Percentiles rank a stretch among this genome's conserved stretches.
Conservation (phyloP, 2,329 filamentous ascomycete genomes). For the Colletotrichum zoysiae region DNA sequence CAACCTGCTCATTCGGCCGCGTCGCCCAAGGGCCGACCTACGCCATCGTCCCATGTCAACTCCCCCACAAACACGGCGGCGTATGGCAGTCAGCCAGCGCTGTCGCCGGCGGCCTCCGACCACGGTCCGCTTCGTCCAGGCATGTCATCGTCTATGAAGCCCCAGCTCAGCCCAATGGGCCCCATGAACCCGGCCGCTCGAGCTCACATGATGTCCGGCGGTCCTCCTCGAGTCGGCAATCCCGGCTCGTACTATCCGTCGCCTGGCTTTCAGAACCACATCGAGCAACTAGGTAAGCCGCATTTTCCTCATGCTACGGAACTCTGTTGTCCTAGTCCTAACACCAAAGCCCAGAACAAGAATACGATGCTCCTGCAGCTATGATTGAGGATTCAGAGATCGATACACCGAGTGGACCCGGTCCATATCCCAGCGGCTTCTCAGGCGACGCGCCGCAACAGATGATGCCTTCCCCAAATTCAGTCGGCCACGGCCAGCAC, state of each 20-base stretch:
- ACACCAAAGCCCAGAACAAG: constrained; percentile 84
- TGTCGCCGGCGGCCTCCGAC: constrained; percentile 62
- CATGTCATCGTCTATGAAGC: constrained; percentile 55
- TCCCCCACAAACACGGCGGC: constrained; percentile 66
- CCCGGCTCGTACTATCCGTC: constrained; percentile 79
- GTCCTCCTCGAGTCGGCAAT: constrained; percentile 54
- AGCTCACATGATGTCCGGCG: constrained; percentile 50
- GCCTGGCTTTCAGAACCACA: constrained; percentile 88
- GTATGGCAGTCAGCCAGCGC: constrained; percentile 55
- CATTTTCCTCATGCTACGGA: constrained; percentile 59
- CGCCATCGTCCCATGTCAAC: constrained; percentile 80
- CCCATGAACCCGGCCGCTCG: constrained; percentile 48
- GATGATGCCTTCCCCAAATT: constrained; percentile 56
- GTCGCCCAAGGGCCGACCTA: constrained; percentile 81
- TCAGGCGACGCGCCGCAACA: constrained; percentile 60
- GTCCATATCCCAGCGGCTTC: constrained; percentile 72
- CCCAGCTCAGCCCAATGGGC: constrained; percentile 52
- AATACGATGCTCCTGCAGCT: constrained; percentile 92
- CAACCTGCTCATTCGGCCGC: constrained; percentile 65
- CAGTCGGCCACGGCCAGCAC: constrained; percentile 52
- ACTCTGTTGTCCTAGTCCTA: constrained; percentile 77
- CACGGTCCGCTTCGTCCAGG: constrained; percentile 60
- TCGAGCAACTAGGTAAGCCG: constrained; percentile 94
- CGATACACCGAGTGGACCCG: constrained; percentile 74
- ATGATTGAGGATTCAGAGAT: constrained; percentile 87